These are phyloP conservation scores for Apiotrichum sp. DNA, from an alignment of 1,284 basidiomycete species.

Conservation along the genomic window DNA sequence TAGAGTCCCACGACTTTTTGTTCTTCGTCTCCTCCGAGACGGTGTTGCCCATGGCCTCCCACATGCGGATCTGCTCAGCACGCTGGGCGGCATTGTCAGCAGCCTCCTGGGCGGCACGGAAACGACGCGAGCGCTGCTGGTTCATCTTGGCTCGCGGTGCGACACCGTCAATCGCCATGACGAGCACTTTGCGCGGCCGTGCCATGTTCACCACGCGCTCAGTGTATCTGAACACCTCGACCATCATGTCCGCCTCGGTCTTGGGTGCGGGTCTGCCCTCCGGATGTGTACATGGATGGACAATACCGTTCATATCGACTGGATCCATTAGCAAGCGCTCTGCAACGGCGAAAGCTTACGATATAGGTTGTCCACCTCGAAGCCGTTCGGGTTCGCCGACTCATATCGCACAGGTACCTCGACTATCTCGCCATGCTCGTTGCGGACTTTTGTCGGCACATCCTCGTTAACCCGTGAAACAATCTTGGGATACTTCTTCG, in stretches of 20 bases:
- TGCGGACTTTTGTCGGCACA: constrained; percentile 59
- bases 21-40: constrained; percentile 77
- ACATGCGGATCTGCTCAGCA: constrained; percentile 71
- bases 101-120: constrained; percentile 90
- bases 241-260: constrained; percentile 99
- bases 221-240: constrained; percentile 94
- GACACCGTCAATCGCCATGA: constrained; percentile 99
- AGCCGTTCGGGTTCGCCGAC: constrained; percentile 86
- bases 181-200: constrained; percentile 84
- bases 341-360: constrained; percentile 52
- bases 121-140: constrained; percentile 92
- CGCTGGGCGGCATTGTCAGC: constrained; percentile 85
- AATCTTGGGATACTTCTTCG: constrained; percentile 95
- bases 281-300: constrained; percentile 97
- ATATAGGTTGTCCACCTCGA: constrained; percentile 94
- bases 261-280: constrained; percentile 92
- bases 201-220: constrained; percentile 97
- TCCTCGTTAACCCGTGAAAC: constrained; percentile 77
- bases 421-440: constrained; percentile 59
- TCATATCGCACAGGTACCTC: constrained; percentile 77
- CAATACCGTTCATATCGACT: constrained; percentile 55
- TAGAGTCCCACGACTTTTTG: constrained; percentile 91
- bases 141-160: constrained; percentile 99
- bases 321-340: not conserved
- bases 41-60: constrained; percentile 91